These are phyloP conservation scores for Trypanosoma melophagium DNA, from an alignment of 208 protist genomes.

Conservation along the genomic window DNA sequence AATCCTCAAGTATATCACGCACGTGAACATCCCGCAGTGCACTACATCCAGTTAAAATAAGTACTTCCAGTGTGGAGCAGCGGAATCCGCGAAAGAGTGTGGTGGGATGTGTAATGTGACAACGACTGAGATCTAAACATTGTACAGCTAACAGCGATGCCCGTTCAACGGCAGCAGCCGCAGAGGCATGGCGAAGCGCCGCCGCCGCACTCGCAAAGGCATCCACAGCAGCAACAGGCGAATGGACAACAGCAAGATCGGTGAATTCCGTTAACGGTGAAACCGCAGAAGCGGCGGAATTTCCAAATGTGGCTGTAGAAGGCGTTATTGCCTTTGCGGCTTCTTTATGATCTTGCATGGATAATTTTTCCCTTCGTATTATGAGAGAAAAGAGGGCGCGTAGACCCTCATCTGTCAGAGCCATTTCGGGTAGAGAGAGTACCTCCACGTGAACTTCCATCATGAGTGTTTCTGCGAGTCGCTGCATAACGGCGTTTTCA, in stretches of 20 bases:
- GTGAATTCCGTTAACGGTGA: too few relatives aligned
- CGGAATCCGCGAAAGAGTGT: constrained; percentile 16
- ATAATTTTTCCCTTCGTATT: constrained; percentile 12
- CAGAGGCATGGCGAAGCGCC: not conserved
- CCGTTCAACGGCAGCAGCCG: not conserved
- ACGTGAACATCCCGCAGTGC: constrained; percentile 27
- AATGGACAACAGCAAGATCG: too few relatives aligned
- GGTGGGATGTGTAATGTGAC: constrained; percentile 26
- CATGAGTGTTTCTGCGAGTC: constrained; percentile 27
- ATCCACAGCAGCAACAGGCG: not conserved
- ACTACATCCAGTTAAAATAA: constrained; percentile 23
- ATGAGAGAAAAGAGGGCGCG: constrained; percentile 27
- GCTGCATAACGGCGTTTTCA: constrained; percentile 17
- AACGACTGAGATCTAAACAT: constrained; percentile 36
- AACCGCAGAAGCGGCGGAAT: too few relatives aligned
- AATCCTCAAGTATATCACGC: constrained; percentile 21
- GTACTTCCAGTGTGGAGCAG: constrained; percentile 25
- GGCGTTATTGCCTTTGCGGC: not conserved
- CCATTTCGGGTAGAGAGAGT: constrained; percentile 31
- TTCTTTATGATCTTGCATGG: not conserved
- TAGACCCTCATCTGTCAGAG: constrained; percentile 30
- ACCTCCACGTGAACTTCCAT: constrained; percentile 27
- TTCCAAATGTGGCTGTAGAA: not conserved
- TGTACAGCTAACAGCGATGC: not conserved
- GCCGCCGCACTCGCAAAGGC: not conserved